These are phyloP conservation scores for Shiraia bambusicola DNA, from an alignment of 2,329 filamentous ascomycete species.

Conservation along the genomic window DNA sequence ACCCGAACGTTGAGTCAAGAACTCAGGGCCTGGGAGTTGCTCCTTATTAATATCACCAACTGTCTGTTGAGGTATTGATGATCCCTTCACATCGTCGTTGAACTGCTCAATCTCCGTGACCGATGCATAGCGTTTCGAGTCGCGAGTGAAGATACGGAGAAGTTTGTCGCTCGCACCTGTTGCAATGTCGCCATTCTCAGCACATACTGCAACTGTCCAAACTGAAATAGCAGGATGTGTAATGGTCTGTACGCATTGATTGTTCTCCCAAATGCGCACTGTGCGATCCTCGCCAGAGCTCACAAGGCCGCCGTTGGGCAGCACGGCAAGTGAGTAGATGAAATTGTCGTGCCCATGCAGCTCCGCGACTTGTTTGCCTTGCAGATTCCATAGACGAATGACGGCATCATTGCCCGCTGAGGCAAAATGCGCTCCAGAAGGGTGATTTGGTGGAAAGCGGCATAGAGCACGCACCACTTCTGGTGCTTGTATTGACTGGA, in stretches of 20 bases:
- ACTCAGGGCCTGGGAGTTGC: constrained; percentile 84
- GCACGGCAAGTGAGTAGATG: constrained; percentile 78
- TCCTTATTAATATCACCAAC: constrained; percentile 81
- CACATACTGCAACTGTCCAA: constrained; percentile 84
- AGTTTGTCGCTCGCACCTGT: constrained; percentile 87
- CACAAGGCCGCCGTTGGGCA: constrained; percentile 83
- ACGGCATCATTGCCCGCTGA: constrained; percentile 92
- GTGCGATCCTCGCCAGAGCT: constrained; percentile 96
- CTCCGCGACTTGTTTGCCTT: constrained; percentile 73
- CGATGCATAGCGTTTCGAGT: constrained; percentile 67
- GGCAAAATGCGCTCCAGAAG: constrained; percentile 86
- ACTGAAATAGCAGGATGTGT: constrained; percentile 96
- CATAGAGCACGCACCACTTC: constrained; percentile 86
- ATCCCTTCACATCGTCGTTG: constrained; percentile 77
- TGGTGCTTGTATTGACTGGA: constrained; percentile 67
- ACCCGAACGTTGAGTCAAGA: constrained; percentile 75
- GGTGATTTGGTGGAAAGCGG: constrained; percentile 71
- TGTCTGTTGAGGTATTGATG: constrained; percentile 84
- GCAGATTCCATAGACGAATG: constrained; percentile 82
- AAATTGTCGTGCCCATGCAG: constrained; percentile 90
- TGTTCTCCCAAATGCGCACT: constrained; percentile 81
- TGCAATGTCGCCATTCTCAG: constrained; percentile 86
- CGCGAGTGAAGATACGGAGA: constrained; percentile 80
- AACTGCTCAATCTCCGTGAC: constrained; percentile 70
- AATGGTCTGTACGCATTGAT: constrained; percentile 87